Evolutionary conservation across 345 rosid genomes (phyloP).

Genomic region (Physaria fendleri): DNA sequence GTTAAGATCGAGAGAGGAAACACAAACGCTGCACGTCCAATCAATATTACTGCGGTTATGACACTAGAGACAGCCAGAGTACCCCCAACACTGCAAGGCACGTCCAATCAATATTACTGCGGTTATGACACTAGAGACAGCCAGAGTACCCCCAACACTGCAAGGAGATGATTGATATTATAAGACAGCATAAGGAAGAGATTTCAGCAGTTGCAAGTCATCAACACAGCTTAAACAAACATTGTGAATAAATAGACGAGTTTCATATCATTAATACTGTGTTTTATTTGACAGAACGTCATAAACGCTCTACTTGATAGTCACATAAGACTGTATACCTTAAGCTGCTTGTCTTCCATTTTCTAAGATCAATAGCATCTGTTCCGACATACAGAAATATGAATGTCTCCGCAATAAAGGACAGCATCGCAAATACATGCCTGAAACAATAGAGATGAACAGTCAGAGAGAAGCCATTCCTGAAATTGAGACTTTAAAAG

Average conservation of each 20-base stretch:
- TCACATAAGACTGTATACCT: constrained; percentile 35
- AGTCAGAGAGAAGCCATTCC: not conserved
- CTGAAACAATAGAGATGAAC: constrained; percentile 30
- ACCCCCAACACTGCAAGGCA: constrained; percentile 72
- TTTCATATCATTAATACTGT: not conserved
- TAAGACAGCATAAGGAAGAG: not conserved
- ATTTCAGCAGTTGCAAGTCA: not conserved
- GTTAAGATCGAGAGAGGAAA: constrained; percentile 66
- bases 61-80: constrained; percentile 58
- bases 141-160: constrained; percentile 50
- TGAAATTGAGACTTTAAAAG: not conserved
- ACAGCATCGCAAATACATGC: constrained; percentile 84
- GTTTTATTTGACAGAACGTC: not conserved
- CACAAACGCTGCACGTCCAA: constrained; percentile 82
- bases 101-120: constrained; percentile 56
- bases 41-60: constrained; percentile 50
- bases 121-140: constrained; percentile 45
- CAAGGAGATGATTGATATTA: not conserved
- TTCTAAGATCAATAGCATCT: constrained; percentile 83
- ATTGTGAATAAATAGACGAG: not conserved
- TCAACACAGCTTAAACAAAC: not conserved
- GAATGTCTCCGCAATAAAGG: constrained; percentile 80
- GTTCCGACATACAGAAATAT: constrained; percentile 90
- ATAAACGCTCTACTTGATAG: not conserved
- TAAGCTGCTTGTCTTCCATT: constrained; percentile 67